Conservation (phyloP, 306 rosid genomes). For the Fragaria nilgerrensis region DNA sequence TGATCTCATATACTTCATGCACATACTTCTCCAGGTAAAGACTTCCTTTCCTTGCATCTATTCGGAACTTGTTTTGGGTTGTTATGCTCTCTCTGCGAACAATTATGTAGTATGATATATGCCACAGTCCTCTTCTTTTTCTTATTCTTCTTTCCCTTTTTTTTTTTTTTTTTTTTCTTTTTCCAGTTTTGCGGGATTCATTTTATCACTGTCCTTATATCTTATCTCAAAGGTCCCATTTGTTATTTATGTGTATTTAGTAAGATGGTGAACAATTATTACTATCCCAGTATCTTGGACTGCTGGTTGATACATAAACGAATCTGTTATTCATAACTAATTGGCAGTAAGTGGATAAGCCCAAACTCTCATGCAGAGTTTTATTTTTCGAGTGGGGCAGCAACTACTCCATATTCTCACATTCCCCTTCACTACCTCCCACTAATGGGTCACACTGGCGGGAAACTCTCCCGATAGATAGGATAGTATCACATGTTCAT, state of each 20-base stretch:
- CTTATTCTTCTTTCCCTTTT: neutral
- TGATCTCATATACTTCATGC: constrained; percentile 60
- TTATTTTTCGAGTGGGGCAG: neutral
- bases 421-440: neutral
- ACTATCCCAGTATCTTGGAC: neutral
- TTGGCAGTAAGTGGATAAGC: neutral
- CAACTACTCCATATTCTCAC: neutral
- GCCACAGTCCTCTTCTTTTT: neutral
- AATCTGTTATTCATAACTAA: neutral
- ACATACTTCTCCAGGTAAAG: constrained; percentile 82
- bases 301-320: neutral
- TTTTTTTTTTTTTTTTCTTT: too few relatives aligned
- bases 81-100: neutral
- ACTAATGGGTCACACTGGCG: neutral
- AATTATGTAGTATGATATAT: neutral
- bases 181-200: too few relatives aligned
- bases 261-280: neutral
- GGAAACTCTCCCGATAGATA: neutral
- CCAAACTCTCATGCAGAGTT: neutral
- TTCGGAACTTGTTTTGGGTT: neutral
- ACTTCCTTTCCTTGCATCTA: constrained; percentile 6
- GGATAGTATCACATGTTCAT: neutral
- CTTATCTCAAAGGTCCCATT: neutral
- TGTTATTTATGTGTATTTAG: neutral
- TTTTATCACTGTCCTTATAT: too few relatives aligned